phyloP scores from a whole-genome alignment of 176 grass and related monocot species.

The Avena sativa region DNA sequence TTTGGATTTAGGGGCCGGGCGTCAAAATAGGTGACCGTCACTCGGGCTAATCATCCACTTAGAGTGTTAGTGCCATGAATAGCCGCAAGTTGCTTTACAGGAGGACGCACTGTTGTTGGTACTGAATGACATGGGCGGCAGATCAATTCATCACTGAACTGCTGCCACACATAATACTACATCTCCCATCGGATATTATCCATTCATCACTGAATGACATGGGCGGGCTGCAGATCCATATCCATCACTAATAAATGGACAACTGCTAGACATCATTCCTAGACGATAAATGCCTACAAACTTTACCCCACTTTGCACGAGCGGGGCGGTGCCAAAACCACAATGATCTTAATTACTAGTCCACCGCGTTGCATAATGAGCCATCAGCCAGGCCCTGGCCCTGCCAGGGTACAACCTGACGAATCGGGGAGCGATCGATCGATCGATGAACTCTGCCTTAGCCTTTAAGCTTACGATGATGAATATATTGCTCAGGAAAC shows the following conservation, averaged over 20 bases:
- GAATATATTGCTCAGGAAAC: constrained; percentile 7
- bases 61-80: constrained; percentile 44
- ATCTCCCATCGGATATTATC: no score
- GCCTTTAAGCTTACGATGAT: constrained; percentile 43
- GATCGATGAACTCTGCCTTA: constrained; percentile 31
- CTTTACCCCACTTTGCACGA: constrained; percentile 31
- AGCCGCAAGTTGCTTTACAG: constrained; percentile 42
- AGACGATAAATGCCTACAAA: neutral
- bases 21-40: constrained; percentile 31
- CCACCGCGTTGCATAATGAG: neutral
- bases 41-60: neutral
- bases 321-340: neutral
- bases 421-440: constrained; percentile 39
- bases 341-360: constrained; percentile 39
- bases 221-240: neutral
- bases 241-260: neutral
- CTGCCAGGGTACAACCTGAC: constrained; percentile 16
- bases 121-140: neutral
- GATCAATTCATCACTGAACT: neutral
- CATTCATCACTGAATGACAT: neutral
- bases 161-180: no score
- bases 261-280: neutral
- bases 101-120: neutral
- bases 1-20: constrained; percentile 28
- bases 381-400: neutral